phyloP scores from a whole-genome alignment of 768 basidiomycete genomes.

The Panellus pusillus region DNA sequence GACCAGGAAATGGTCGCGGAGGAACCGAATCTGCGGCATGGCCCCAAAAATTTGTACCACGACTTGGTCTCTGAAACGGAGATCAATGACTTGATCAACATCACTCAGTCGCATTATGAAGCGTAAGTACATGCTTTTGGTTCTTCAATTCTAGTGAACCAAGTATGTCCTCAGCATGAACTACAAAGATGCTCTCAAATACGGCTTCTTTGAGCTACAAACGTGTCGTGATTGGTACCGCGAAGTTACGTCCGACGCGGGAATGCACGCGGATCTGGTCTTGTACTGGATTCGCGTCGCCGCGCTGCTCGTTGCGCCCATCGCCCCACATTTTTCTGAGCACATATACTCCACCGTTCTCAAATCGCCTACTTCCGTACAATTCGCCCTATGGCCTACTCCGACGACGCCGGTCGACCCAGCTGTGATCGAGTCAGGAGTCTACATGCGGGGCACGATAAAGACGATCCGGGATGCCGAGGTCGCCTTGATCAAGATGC shows the following conservation, averaged over 20 bases:
- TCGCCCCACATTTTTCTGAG: slow-evolving; percentile 94
- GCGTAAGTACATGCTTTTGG: slow-evolving; percentile 50
- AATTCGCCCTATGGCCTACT: slow-evolving; percentile 82
- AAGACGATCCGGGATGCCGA: slow-evolving; percentile 93
- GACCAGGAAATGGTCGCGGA: slow-evolving; percentile 78
- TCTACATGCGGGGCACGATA: slow-evolving; percentile 88
- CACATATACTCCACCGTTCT: slow-evolving; percentile 83
- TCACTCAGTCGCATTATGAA: slow-evolving; percentile 79
- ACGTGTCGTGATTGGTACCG: slow-evolving; percentile 94
- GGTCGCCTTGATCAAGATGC: slow-evolving; percentile 70
- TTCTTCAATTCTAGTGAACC: background rate
- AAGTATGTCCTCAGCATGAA: slow-evolving; percentile 58
- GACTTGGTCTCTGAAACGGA: slow-evolving; percentile 92
- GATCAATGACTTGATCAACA: slow-evolving; percentile 80
- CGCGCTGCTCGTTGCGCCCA: slow-evolving; percentile 78
- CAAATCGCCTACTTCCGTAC: slow-evolving; percentile 72
- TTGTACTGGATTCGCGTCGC: slow-evolving; percentile 80
- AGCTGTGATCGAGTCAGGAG: slow-evolving; percentile 66
- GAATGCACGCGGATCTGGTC: slow-evolving; percentile 91
- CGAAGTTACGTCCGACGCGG: slow-evolving; percentile 82
- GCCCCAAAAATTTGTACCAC: slow-evolving; percentile 72
- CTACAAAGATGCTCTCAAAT: slow-evolving; percentile 95
- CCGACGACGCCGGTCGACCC: slow-evolving; percentile 60
- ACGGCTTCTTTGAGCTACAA: slow-evolving; percentile 94
- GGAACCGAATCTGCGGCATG: slow-evolving; percentile 68